Base-by-base conservation (phyloP, 306 rosid species). In the Vigna mungo region DNA sequence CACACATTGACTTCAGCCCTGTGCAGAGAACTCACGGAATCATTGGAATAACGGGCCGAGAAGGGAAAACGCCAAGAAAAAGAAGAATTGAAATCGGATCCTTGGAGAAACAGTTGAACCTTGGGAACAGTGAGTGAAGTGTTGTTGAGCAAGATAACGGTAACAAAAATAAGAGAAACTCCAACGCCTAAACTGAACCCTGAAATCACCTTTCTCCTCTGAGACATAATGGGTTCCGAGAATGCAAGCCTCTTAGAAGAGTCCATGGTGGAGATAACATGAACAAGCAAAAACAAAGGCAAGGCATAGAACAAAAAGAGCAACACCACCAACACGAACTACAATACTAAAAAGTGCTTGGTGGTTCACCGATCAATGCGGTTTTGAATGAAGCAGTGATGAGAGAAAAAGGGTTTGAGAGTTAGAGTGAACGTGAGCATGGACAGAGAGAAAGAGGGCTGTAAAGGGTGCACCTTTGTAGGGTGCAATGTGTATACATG, bases 111-210 rank as follows among this genome's bases (percentile, higher is more conserved):
- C n/a, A 64, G 39, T 52, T 70, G 85, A 7, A 58, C 72, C 23
- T 76, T 59, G 48, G 92, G 84, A 65, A 54, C 71, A 17, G 36
- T 59, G 25, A 84, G 56, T 4, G 89, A 89, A 23, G 48, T 65
- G 51, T 75, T 65, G 46, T 78, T 80, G 15, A 92, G 84, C 3
- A 82, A 85, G 25, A 88, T 69, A 12, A 89, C 36, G 18, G 82
- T 75, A 23, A 90, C 68, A 54, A 91, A 43, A 75, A 86, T 6
- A 20, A 96, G 65, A 63, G 94, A 89, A 78, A 81, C 81, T 41
- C 80, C 86, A 74, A 89, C 51, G 25, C 96, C 93, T 53, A 92
- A 87, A 80, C 88, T 84, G 74, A 92, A 88, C 48, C 97, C 90
- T 54, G 97, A 93, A 71, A 87, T 43, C 1, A 92, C 74, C 67